Evolutionary conservation across 2,329 filamentous ascomycete genomes (phyloP).

Genomic region (Neonectria faginata): DNA sequence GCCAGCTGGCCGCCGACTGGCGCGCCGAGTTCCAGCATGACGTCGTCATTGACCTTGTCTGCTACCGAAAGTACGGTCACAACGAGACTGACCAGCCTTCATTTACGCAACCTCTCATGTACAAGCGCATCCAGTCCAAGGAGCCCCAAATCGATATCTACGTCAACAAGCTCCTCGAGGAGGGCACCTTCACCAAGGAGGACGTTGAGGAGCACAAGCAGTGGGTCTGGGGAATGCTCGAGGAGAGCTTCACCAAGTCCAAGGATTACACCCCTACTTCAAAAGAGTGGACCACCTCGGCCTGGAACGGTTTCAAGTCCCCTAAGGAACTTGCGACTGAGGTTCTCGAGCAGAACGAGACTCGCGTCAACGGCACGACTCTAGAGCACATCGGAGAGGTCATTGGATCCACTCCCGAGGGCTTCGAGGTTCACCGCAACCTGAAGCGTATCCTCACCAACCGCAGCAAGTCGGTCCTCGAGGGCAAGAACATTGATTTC

Average conservation of each 20-base stretch:
- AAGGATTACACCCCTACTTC: constrained; percentile 97
- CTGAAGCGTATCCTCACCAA: constrained; percentile 93
- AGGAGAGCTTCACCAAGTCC: constrained; percentile 96
- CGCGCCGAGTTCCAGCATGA: constrained; percentile 98
- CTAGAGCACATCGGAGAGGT: constrained; percentile 85
- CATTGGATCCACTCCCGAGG: constrained; percentile 83
- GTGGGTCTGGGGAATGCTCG: constrained; percentile 99
- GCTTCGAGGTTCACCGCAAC: constrained; percentile 92
- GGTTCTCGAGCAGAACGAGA: constrained; percentile 90
- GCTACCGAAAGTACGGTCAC: constrained; percentile 99
- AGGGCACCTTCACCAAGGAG: constrained; percentile 96
- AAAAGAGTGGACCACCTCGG: constrained; percentile 98
- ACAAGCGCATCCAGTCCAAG: constrained; percentile 94
- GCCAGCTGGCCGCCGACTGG: constrained; percentile 97
- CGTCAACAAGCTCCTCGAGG: constrained; percentile 87
- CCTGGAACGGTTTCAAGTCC: constrained; percentile 99
- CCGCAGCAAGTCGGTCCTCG: constrained; percentile 90
- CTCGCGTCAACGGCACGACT: constrained; percentile 78
- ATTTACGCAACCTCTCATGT: constrained; percentile 99
- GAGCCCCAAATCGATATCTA: constrained; percentile 90
- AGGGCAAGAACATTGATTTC: constrained; percentile 97
- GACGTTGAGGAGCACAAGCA: constrained; percentile 99
- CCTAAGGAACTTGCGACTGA: constrained; percentile 97
- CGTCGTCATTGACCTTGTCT: constrained; percentile 97
- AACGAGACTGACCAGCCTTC: constrained; percentile 99